Conservation (phyloP, 306 rosid species). For the Elaeagnus macrophylla region DNA sequence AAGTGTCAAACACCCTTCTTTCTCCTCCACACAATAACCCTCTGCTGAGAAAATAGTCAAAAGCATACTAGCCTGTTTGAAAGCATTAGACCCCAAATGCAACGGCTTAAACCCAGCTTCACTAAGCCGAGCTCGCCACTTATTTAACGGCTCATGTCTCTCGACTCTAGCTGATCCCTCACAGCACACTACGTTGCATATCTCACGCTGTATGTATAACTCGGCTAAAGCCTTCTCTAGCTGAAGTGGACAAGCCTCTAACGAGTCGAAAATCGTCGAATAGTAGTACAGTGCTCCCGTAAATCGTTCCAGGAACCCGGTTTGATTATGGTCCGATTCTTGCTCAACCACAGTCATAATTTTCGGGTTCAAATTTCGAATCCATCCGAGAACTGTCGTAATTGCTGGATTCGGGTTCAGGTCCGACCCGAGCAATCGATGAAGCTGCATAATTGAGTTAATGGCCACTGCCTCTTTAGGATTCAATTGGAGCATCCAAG, state of each 20-base stretch:
- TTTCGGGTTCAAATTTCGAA: slow-evolving; percentile 62
- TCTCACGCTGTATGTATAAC: slow-evolving; percentile 64
- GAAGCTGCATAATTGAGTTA: slow-evolving; percentile 80
- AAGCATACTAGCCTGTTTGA: slow-evolving; percentile 77
- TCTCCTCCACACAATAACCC: slow-evolving; percentile 76
- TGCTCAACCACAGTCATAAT: slow-evolving; percentile 77
- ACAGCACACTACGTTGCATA: slow-evolving; percentile 73
- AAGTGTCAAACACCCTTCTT: slow-evolving; percentile 65
- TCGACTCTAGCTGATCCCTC: slow-evolving; percentile 72
- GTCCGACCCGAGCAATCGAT: slow-evolving; percentile 54
- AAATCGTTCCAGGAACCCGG: slow-evolving; percentile 76
- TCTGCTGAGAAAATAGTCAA: slow-evolving; percentile 70
- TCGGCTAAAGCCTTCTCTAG: slow-evolving; percentile 76
- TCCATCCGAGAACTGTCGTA: slow-evolving; percentile 48
- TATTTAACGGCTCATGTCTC: slow-evolving; percentile 65
- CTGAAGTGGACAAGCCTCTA: slow-evolving; percentile 56
- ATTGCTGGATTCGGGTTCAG: slow-evolving; percentile 21
- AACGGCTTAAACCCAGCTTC: slow-evolving; percentile 54
- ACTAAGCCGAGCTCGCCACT: slow-evolving; percentile 55
- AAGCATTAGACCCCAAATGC: slow-evolving; percentile 73
- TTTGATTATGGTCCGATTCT: slow-evolving; percentile 69
- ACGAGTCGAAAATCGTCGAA: slow-evolving; percentile 80
- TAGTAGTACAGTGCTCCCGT: slow-evolving; percentile 72
- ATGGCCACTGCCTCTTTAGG: slow-evolving; percentile 74
- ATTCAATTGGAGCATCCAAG: slow-evolving; percentile 78